Evolutionary conservation across 2,329 filamentous ascomycete species (phyloP).

Genomic region (Venturia oleaginea): DNA sequence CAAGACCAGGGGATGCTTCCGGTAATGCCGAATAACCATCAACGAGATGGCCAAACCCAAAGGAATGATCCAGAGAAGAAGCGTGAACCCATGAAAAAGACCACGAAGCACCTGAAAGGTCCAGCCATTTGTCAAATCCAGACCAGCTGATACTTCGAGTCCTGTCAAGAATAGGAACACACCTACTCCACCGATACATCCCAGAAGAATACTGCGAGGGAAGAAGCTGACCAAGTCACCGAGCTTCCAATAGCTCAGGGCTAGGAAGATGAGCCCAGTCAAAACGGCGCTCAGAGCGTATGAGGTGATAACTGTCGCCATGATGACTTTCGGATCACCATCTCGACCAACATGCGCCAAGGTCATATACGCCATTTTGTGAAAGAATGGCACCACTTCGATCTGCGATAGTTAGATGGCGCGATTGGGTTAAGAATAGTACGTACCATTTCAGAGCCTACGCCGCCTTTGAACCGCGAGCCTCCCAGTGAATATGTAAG

Average conservation of each 20-base stretch:
- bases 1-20: slow-evolving; percentile 75
- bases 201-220: slow-evolving; percentile 88
- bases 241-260: slow-evolving; percentile 77
- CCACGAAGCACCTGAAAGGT: slow-evolving; percentile 65
- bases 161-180: slow-evolving; percentile 90
- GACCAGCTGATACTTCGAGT: slow-evolving; percentile 81
- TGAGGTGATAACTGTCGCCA: slow-evolving; percentile 87
- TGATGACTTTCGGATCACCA: slow-evolving; percentile 72
- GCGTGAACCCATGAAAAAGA: slow-evolving; percentile 62
- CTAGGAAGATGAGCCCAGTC: slow-evolving; percentile 83
- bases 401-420: slow-evolving; percentile 45
- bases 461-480: slow-evolving; percentile 80
- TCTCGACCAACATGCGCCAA: slow-evolving; percentile 61
- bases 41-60: slow-evolving; percentile 66
- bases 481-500: slow-evolving; percentile 76
- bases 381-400: slow-evolving; percentile 96
- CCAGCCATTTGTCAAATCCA: slow-evolving; percentile 63
- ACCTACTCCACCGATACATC: slow-evolving; percentile 93
- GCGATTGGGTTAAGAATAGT: background rate
- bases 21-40: slow-evolving; percentile 64
- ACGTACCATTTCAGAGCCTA: slow-evolving; percentile 77
- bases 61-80: slow-evolving; percentile 76
- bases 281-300: slow-evolving; percentile 86
- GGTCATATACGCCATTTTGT: slow-evolving; percentile 81
- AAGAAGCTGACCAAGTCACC: slow-evolving; percentile 96